Base-by-base conservation (phyloP, 768 basidiomycete species). In the Tricholoma matsutake region DNA sequence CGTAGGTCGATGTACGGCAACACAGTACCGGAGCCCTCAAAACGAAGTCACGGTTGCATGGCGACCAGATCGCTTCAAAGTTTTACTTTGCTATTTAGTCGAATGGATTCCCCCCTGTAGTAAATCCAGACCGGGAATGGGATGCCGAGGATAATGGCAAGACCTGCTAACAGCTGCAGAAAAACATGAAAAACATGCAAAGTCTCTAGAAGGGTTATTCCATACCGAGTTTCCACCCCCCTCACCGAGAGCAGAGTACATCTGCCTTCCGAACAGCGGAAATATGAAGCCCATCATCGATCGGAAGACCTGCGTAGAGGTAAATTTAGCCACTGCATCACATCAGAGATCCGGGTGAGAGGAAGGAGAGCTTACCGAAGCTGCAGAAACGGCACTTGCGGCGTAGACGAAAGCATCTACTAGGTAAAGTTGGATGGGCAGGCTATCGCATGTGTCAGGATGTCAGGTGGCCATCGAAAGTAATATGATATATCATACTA, bases 111-210 rank as follows among this genome's bases (percentile, higher is more conserved):
- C 52, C 89, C 89, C 41, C 79, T 75, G 76, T 79, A 88, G 72
- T 86, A 91, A 6, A 91, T 78, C 82, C 81, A 90, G 2, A 89
- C 71, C 1, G 89, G 88, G 75, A 91, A 91, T 1, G 89, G 88
- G 59, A 90, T 86, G 7, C 89, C 89, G 11, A 86, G 67, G 22
- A 85, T 61, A 25, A 86, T 81, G 41, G 81, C 78, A 16, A 86
- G 70, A 37, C 83, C 88, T 3, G 83, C 89, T 4, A 91, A 67
- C 10, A 80, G 63, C 76, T 78, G 34, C 22, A 51, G 8, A 37
- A 16, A 4, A 76, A 55, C 8, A 45, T 31, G 20, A 52, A 47
- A 43, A 56, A 25, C 13, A 54, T 52, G 25, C 20, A 16, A 10
- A 35, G 43, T 14, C 45, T n/a, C 18, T 35, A 11, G 37, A 8